Percentiles rank a stretch among this genome's conserved stretches.
These are phyloP conservation scores for Pythium utonaiense DNA, from an alignment of 352 stramenopile species.

Conservation along the genomic window DNA sequence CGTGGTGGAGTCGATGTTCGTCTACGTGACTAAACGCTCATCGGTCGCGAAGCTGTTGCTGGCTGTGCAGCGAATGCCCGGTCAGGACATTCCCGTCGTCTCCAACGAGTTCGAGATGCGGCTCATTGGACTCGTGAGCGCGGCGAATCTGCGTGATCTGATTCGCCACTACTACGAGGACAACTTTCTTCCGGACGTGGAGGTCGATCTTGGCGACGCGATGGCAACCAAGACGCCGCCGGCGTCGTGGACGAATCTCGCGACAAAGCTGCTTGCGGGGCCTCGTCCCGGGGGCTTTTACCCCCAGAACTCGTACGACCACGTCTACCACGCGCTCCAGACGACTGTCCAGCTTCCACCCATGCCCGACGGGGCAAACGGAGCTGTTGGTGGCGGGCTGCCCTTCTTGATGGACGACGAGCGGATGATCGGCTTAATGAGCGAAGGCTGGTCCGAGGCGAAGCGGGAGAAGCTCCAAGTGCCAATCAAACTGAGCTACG, in stretches of 20 bases:
- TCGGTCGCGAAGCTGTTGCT: conserved; percentile 64
- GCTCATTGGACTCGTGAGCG: conserved; percentile 62
- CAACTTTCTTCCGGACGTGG: conserved; percentile 45
- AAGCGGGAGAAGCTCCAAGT: conserved; percentile 61
- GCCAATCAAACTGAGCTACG: conserved; percentile 68
- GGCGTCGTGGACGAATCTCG: conserved; percentile 59
- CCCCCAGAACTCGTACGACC: conserved; percentile 54
- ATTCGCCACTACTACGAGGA: conserved; percentile 59
- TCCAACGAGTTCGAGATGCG: conserved; percentile 63
- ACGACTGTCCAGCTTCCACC: conserved; percentile 22
- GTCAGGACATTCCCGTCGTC: conserved; percentile 74
- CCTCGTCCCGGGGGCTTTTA: conserved; percentile 51
- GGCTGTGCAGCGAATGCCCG: conserved; percentile 64
- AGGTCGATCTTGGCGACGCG: conserved; percentile 72
- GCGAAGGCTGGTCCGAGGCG: conserved; percentile 52
- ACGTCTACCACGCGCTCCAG: conserved; percentile 63
- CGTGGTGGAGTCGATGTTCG: conserved; percentile 65
- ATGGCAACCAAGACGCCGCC: conserved; percentile 22
- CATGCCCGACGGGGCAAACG: conserved; percentile 4
- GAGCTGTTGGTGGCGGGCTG: conserved; percentile 18
- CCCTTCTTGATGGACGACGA: conserved; percentile 83
- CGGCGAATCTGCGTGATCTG: conserved; percentile 55
- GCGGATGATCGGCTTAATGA: conserved; percentile 74
- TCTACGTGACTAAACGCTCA: conserved; percentile 74
- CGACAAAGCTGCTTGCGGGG: conserved; percentile 52